phyloP scores from a whole-genome alignment of 78 protist species.

The Dictyostelium capitatum region DNA sequence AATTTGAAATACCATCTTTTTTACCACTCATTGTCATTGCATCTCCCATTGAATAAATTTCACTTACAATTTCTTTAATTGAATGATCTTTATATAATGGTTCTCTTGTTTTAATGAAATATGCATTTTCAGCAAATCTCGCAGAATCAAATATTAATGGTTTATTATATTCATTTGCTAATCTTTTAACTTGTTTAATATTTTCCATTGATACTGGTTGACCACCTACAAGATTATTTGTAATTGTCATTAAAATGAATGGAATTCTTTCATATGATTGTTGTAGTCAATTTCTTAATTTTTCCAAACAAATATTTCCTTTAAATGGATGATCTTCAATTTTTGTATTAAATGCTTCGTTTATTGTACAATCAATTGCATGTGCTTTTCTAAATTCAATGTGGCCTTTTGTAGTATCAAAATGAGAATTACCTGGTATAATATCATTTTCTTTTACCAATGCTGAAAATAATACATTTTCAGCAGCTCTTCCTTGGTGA shows the following conservation, averaged over 20 bases:
- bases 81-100: background rate
- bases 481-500: conserved; percentile 12
- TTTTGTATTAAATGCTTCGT: background rate
- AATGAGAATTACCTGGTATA: conserved; percentile 1
- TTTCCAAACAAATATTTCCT: background rate
- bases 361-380: background rate
- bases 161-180: background rate
- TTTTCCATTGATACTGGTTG: conserved; percentile 20
- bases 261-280: background rate
- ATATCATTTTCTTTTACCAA: background rate
- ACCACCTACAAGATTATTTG: conserved; percentile 13
- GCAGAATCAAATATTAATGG: background rate
- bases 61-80: conserved; percentile 8
- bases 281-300: background rate
- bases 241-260: conserved; percentile 1
- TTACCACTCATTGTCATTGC: conserved; percentile 25
- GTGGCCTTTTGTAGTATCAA: conserved; percentile 9
- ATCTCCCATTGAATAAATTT: background rate
- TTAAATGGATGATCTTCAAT: background rate
- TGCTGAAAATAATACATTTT: background rate
- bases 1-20: conserved; percentile 12
- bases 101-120: conserved; percentile 1
- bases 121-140: background rate
- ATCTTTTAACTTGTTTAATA: background rate
- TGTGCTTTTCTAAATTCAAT: background rate